A percentile compares a stretch with the other conserved stretches of the same genome.
These are phyloP conservation scores for Alternaria rosae DNA, from an alignment of 2,329 filamentous ascomycete species.

Conservation along the genomic window DNA sequence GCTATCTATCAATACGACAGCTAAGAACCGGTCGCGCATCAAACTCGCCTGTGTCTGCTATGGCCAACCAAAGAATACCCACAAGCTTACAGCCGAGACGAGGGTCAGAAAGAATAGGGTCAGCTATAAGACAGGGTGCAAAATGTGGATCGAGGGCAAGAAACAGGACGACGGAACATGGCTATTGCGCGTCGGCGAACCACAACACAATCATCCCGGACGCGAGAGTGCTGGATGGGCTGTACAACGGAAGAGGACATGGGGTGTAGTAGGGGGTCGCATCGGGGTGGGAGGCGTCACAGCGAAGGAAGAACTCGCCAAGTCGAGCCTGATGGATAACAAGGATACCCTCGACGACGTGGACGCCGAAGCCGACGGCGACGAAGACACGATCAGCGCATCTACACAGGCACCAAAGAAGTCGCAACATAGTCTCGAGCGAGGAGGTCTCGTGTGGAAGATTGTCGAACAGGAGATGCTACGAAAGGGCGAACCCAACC, in stretches of 20 bases:
- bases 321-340: conserved; percentile 2
- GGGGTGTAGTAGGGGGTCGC: conserved; percentile 40
- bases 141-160: conserved; percentile 48
- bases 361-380: conserved; percentile 8
- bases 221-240: conserved; percentile 40
- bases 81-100: conserved; percentile 47
- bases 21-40: conserved; percentile 45
- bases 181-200: conserved; percentile 40
- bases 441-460: conserved; percentile 42
- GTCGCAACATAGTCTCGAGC: conserved; percentile 35
- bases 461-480: conserved; percentile 48
- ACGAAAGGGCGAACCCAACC: conserved; percentile 31
- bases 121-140: conserved; percentile 46
- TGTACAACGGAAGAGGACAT: conserved; percentile 44
- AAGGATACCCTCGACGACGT: conserved; percentile 5
- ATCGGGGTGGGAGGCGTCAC: conserved; percentile 43
- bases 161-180: conserved; percentile 40
- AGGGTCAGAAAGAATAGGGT: conserved; percentile 44
- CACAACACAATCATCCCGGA: conserved; percentile 42
- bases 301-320: conserved; percentile 38
- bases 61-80: conserved; percentile 46
- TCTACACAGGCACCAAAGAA: conserved; percentile 5
- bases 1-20: conserved; percentile 47
- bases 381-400: neutral
- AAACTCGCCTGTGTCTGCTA: conserved; percentile 49